A percentile compares a stretch with the other conserved stretches of the same genome.
Conservation (phyloP, 1,139 yeast genomes). For the Pichia inconspicua region DNA sequence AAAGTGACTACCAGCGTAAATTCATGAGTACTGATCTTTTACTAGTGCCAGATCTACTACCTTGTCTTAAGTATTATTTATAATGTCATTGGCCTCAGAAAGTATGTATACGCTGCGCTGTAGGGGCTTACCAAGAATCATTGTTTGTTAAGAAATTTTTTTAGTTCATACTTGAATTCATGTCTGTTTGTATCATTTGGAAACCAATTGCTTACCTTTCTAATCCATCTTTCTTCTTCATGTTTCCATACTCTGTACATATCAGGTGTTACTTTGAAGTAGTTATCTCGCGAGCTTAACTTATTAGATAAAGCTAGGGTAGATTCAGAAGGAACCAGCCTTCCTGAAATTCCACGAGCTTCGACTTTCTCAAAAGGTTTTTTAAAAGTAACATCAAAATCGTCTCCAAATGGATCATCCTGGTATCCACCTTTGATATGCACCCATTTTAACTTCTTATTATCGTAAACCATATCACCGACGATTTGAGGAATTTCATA, state of each 20-base stretch:
- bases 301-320: conserved; percentile 11
- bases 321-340: conserved; percentile 14
- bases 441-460: conserved; percentile 46
- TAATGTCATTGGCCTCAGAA: too few species aligned
- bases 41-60: too few species aligned
- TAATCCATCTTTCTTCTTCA: conserved; percentile 25
- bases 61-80: too few species aligned
- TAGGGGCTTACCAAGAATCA: conserved; percentile 10
- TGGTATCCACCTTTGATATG: conserved; percentile 32
- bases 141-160: conserved; percentile 21
- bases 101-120: too few species aligned
- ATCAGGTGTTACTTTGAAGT: conserved; percentile 19
- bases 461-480: conserved; percentile 50
- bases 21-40: too few species aligned
- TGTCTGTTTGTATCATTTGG: conserved; percentile 21
- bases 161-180: conserved; percentile 25
- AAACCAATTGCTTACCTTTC: conserved; percentile 29
- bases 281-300: conserved; percentile 7
- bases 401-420: conserved; percentile 33
- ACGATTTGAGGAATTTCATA: conserved; percentile 25
- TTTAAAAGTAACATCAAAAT: conserved; percentile 16
- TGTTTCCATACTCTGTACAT: conserved; percentile 24
- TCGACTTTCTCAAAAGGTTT: not conserved
- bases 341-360: conserved; percentile 3
- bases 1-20: not conserved